Conservation (phyloP, 345 rosid genomes). For the Linum usitatissimum region DNA sequence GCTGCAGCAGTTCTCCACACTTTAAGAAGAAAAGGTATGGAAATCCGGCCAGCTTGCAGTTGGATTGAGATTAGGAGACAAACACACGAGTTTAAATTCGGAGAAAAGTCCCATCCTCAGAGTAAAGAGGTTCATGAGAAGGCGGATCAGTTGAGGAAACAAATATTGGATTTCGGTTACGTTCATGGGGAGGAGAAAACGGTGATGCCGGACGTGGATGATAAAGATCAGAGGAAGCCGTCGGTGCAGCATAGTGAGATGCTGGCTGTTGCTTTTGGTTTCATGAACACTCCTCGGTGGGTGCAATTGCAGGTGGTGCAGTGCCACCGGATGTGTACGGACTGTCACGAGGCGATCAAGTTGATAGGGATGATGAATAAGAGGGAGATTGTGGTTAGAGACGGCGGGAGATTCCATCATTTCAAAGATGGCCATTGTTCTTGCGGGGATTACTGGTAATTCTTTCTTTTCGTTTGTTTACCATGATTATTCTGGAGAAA, state of each 20-base stretch:
- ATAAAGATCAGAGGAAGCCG: slow-evolving; percentile 30
- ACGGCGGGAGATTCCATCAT: slow-evolving; percentile 71
- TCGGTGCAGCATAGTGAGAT: slow-evolving; percentile 62
- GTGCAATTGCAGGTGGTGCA: slow-evolving; percentile 61
- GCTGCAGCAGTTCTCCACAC: slow-evolving; percentile 56
- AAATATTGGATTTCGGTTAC: slow-evolving; percentile 49
- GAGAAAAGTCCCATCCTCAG: slow-evolving; percentile 47
- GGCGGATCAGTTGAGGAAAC: slow-evolving; percentile 50
- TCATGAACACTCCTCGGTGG: slow-evolving; percentile 46
- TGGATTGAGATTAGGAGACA: slow-evolving; percentile 64
- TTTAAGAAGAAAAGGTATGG: slow-evolving; percentile 60
- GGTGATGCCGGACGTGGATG: slow-evolving; percentile 72
- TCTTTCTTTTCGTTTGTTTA: background rate
- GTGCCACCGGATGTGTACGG: slow-evolving; percentile 66
- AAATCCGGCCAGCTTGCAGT: slow-evolving; percentile 61
- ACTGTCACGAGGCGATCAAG: slow-evolving; percentile 72
- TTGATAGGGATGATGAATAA: slow-evolving; percentile 38
- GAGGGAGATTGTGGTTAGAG: slow-evolving; percentile 65
- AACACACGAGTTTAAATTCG: slow-evolving; percentile 47
- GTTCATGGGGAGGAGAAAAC: slow-evolving; percentile 28
- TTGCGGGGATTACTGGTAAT: slow-evolving; percentile 81
- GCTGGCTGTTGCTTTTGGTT: slow-evolving; percentile 70
- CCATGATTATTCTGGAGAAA: background rate
- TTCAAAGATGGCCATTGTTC: slow-evolving; percentile 69
- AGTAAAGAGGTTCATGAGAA: slow-evolving; percentile 46